Base-by-base conservation (phyloP, 139 green algal species). In the Chlamydomonas sp. region DNA sequence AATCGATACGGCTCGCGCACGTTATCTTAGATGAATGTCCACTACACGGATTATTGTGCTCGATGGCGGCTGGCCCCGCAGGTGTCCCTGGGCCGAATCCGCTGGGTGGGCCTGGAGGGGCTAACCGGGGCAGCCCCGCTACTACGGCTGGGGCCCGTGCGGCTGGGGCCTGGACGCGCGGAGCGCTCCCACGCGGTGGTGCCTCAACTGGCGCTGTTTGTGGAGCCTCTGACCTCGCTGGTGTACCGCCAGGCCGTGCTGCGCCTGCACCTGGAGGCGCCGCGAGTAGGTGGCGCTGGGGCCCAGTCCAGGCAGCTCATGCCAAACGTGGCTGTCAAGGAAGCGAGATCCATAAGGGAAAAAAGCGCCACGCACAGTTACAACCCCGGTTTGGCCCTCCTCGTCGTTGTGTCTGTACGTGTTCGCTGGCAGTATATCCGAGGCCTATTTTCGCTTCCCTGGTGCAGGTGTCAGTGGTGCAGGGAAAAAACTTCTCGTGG, bases 401-500 rank as follows among this genome's bases (percentile, higher is more conserved):
- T 77, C 8, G 31, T 49, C 31, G 31, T 49, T 49, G 31, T 49
- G 31, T 49, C 31, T 49, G 31, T 49, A 49, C 31, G 31, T 49
- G 31, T 49, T 49, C 31, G 31, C 31, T 49, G 31, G 31, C 31
- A 49, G 31, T 49, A 49, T 49, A 49, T 49, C 31, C 31, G 31
- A 49, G 31, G 31, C 31, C 31, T 49, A 49, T 49, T 49, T 49
- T 49, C 31, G 31, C 31, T 49, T 49, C 31, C 31, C 31, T 49
- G 31, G 31, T 9, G 18, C 76, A 90, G 20, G 78, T 91, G 7
- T 69, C 85, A 10, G 71, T 95, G 73, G 93, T 96, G 76, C 95
- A 98, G 89, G 91, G 78, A 0, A 9, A 87, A 82, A 97, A 96
- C 91, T 93, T 97, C 76, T 94, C 89, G 74, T 99, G 96, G 96